Base-by-base conservation (phyloP, 2,329 filamentous ascomycete genomes). In the Trichoderma arundinaceum region DNA sequence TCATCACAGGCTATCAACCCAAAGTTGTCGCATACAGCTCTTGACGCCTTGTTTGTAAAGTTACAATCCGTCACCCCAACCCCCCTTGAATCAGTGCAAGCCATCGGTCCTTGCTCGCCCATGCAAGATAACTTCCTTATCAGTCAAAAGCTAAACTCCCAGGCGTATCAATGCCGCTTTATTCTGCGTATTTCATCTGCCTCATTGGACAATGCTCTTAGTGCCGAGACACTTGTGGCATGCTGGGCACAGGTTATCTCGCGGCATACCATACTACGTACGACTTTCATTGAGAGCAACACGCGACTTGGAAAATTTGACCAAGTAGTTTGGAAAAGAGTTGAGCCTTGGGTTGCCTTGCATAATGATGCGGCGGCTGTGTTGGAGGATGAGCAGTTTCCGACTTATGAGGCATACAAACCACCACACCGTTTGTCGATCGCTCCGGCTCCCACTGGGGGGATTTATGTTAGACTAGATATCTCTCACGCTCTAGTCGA, bases 401-500 rank as follows among this genome's bases (percentile, higher is more conserved):
- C 9, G 6, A 15, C 12, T 1, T 41, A 15, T 41, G 13, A 41
- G 13, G 12, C 6, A 3, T 41, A 13, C 13, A 6, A 41, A 13
- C 12, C 12, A 13, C 39, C 12, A 41, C 13, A 13, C 3, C 9
- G 12, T 6, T 15, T 15, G 15, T 15, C 39, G 13, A 13, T 6
- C 13, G 12, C 6, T 15, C 9, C 9, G 13, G 6, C 5, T 49
- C 51, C 33, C 19, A 32, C 12, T 46, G 54, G 19, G 8, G 12
- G 19, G 41, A 58, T 57, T 12, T 43, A 57, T 39, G 39, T 58
- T 22, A 51, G 51, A 48, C 38, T 68, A 12, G 63, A 68, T 3
- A 63, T 68, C 51, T 66, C 66, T 35, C 66, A 68, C 46, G 66
- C 66, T 46, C 43, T 68, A 7, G 52, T 68, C 22, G 66, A 68